Evolutionary conservation across 2,329 filamentous ascomycete species (phyloP).

Genomic region (Alternaria ventricosa): DNA sequence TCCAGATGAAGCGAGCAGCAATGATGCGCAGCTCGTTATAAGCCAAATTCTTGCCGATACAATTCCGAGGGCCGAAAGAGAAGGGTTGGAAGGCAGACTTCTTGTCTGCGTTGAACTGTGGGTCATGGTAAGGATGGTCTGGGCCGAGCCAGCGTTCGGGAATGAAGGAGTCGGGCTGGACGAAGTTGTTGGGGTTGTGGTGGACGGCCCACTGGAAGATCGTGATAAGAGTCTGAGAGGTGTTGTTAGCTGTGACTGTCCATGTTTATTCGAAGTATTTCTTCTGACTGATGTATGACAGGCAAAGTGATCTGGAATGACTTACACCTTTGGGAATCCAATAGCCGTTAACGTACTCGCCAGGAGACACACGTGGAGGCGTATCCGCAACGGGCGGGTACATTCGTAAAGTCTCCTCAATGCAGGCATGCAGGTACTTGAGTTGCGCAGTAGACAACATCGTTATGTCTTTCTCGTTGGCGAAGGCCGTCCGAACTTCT

Average conservation of each 20-base stretch:
- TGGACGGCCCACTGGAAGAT: constrained; percentile 22
- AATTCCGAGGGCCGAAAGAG: constrained; percentile 16
- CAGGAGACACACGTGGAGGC: constrained; percentile 10
- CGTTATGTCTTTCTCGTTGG: constrained; percentile 15
- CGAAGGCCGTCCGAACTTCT: constrained; percentile 14
- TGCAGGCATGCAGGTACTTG: constrained; percentile 24
- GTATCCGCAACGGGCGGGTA: constrained; percentile 19
- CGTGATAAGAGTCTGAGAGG: constrained; percentile 14
- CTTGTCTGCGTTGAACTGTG: constrained; percentile 25
- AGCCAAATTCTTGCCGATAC: constrained; percentile 38
- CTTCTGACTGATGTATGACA: not conserved
- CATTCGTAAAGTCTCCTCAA: constrained; percentile 22
- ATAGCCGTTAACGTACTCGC: constrained; percentile 17
- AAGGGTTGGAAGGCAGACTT: constrained; percentile 38
- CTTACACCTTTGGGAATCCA: constrained; percentile 22
- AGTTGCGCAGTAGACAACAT: not conserved
- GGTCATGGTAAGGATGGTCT: constrained; percentile 17
- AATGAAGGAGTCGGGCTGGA: constrained; percentile 21
- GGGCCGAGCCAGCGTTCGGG: constrained; percentile 34
- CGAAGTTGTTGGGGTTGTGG: constrained; percentile 28
- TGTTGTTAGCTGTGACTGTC: not conserved
- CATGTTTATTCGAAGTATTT: not conserved
- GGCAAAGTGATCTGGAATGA: not conserved
- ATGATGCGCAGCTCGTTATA: constrained; percentile 48
- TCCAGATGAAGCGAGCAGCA: constrained; percentile 47